phyloP scores from a whole-genome alignment of 2,329 filamentous ascomycete genomes.

The Pestalotiopsis sp. region DNA sequence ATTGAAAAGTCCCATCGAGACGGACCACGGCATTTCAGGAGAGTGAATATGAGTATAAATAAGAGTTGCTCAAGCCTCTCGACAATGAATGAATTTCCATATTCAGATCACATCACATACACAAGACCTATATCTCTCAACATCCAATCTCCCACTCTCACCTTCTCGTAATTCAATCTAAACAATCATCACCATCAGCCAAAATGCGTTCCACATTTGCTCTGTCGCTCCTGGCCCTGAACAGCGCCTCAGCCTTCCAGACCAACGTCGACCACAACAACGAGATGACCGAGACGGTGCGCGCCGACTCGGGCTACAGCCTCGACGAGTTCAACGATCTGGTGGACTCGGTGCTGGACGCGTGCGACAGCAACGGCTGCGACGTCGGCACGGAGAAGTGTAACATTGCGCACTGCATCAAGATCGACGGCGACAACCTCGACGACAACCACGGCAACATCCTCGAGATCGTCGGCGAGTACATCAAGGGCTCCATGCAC shows the following conservation, averaged over 20 bases:
- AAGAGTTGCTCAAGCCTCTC: not conserved
- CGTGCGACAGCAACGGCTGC: slow-evolving; percentile 16
- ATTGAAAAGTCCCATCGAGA: not conserved
- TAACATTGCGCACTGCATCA: slow-evolving; percentile 15
- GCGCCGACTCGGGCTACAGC: slow-evolving; percentile 12
- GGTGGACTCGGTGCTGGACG: slow-evolving; percentile 15
- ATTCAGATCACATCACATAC: not conserved
- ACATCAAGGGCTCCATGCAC: slow-evolving; percentile 13
- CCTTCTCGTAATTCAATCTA: not conserved
- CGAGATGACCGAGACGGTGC: slow-evolving; percentile 13
- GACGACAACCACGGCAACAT: slow-evolving; percentile 14
- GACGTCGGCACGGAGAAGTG: slow-evolving; percentile 15
- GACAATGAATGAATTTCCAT: not conserved
- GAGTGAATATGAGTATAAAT: not conserved
- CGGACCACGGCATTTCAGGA: not conserved
- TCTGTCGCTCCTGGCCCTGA: slow-evolving; percentile 14
- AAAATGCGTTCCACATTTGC: slow-evolving; percentile 4
- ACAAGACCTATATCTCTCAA: not conserved
- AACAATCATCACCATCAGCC: not conserved
- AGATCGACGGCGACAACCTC: slow-evolving; percentile 16
- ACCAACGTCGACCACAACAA: slow-evolving; percentile 14
- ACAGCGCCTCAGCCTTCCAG: slow-evolving; percentile 12
- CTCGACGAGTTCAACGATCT: slow-evolving; percentile 13
- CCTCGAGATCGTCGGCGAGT: slow-evolving; percentile 14
- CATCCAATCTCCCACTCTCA: not conserved